Evolutionary conservation across 2,329 filamentous ascomycete genomes (phyloP), one percentile per base, ranked within the genome.

Genomic region (Cladosporium sp.): DNA sequence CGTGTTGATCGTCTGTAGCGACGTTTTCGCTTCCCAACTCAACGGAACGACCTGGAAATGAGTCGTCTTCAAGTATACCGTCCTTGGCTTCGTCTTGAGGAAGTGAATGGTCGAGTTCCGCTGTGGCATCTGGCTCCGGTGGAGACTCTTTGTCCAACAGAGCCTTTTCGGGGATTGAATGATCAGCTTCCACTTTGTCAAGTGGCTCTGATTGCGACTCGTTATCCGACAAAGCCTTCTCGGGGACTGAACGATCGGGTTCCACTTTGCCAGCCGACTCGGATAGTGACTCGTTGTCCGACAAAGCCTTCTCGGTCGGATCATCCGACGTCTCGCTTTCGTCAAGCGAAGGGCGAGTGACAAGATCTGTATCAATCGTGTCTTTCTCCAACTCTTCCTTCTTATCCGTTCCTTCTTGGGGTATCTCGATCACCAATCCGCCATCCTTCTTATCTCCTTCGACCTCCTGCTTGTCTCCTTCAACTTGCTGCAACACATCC

Each of bases 261-360:
- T 27, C 22, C 22, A 27, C 22, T 9, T 27, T 9, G 5, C 4
- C 5, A 9, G 4, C 22, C 22, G 22, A 9, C 9, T 35, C 13
- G 7, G 13, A 16, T n/a, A n/a, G 15, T 11, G 27, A 48, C 16
- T 36, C 45, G 25, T 40, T 25, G 18, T 48, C 45, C 3, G 45
- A 48, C 18, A 48, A 27, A 6, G 45, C 45, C 9, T 48, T 48
- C 25, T 48, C 45, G 6, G 45, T 48, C 2, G 20, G 36, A 16
- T 33, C 45, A 27, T 48, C 45, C 8, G 45, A 48, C 18, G 30
- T 35, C 7, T 40, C 45, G 13, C 25, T 20, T 15, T 22, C 27
- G n/a, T 48, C 25, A 9, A 38, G 15, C 6, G 12, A 38, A 16
- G 25, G 7, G 12, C 27, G 22, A 7, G 16, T 22, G 22, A 29